These are phyloP conservation scores for Penicillium fimorum DNA, from an alignment of 495 filamentous ascomycete genomes.

Conservation along the genomic window DNA sequence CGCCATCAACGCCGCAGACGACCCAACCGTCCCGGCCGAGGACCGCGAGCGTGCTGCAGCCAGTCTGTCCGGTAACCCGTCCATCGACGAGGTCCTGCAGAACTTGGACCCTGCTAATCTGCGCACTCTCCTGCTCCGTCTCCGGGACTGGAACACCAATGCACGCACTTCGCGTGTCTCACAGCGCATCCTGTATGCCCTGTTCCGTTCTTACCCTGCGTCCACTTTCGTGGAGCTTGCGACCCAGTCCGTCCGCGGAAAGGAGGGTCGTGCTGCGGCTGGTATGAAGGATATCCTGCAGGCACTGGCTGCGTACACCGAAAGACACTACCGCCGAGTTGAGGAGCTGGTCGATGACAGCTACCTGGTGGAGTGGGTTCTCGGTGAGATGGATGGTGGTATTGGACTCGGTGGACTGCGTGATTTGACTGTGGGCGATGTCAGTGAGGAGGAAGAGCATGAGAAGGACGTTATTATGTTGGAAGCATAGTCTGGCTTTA, in stretches of 20 bases:
- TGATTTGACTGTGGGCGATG: conserved; percentile 16
- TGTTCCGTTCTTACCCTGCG: conserved; percentile 76
- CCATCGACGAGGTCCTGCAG: conserved; percentile 81
- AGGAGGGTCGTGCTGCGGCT: conserved; percentile 49
- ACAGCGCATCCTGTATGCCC: conserved; percentile 76
- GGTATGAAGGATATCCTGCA: conserved; percentile 79
- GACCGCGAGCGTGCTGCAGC: conserved; percentile 28
- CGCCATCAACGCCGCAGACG: conserved; percentile 63
- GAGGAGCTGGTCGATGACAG: conserved; percentile 93
- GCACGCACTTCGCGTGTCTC: conserved; percentile 80
- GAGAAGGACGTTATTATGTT: conserved; percentile 50
- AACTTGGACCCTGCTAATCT: conserved; percentile 81
- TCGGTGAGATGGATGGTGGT: conserved; percentile 85
- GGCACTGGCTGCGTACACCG: conserved; percentile 80
- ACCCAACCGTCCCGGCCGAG: conserved; percentile 27
- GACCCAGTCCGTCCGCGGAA: conserved; percentile 38
- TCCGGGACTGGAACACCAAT: conserved; percentile 97
- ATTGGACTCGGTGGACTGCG: conserved; percentile 42
- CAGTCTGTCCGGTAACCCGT: conserved; percentile 64
- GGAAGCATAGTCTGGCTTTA: conserved; percentile 29
- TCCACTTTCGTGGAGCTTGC: conserved; percentile 66
- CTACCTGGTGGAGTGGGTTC: conserved; percentile 87
- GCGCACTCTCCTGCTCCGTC: conserved; percentile 68
- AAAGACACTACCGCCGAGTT: conserved; percentile 82
- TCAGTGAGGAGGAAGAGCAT: conserved; percentile 33